These are phyloP conservation scores for Cadophora malorum DNA, from an alignment of 2,329 filamentous ascomycete genomes.

Conservation along the genomic window DNA sequence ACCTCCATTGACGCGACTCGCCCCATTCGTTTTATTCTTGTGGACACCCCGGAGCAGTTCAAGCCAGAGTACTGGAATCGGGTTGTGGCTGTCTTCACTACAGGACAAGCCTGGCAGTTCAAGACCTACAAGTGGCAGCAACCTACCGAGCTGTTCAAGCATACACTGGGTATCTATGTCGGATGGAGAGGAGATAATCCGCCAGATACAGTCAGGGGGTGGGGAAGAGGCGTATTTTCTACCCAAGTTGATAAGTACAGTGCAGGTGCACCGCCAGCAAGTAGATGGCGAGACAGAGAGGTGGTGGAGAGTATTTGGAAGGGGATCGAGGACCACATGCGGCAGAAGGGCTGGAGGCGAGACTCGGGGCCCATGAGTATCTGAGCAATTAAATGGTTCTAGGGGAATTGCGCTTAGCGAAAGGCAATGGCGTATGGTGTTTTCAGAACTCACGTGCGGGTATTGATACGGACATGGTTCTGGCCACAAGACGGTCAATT, in stretches of 20 bases:
- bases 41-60: slow-evolving; percentile 92
- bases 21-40: slow-evolving; percentile 90
- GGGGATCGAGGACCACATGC: slow-evolving; percentile 86
- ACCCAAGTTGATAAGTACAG: slow-evolving; percentile 87
- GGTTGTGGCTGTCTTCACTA: slow-evolving; percentile 96
- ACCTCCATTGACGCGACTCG: slow-evolving; percentile 72
- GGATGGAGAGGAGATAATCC: slow-evolving; percentile 87
- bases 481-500: slow-evolving; percentile 5
- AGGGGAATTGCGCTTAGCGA: background rate
- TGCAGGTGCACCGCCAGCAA: slow-evolving; percentile 51
- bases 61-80: slow-evolving; percentile 98
- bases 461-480: background rate
- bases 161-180: slow-evolving; percentile 86
- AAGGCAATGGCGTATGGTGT: slow-evolving; percentile 17
- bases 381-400: slow-evolving; percentile 16
- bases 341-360: slow-evolving; percentile 79
- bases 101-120: slow-evolving; percentile 97
- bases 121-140: slow-evolving; percentile 97
- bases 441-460: background rate
- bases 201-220: slow-evolving; percentile 79
- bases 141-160: slow-evolving; percentile 86
- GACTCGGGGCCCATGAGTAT: slow-evolving; percentile 63
- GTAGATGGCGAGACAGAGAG: slow-evolving; percentile 85
- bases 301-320: slow-evolving; percentile 94
- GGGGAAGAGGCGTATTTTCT: slow-evolving; percentile 83